phyloP scores from a whole-genome alignment of 2,329 filamentous ascomycete species.

The Fonsecaea erecta region DNA sequence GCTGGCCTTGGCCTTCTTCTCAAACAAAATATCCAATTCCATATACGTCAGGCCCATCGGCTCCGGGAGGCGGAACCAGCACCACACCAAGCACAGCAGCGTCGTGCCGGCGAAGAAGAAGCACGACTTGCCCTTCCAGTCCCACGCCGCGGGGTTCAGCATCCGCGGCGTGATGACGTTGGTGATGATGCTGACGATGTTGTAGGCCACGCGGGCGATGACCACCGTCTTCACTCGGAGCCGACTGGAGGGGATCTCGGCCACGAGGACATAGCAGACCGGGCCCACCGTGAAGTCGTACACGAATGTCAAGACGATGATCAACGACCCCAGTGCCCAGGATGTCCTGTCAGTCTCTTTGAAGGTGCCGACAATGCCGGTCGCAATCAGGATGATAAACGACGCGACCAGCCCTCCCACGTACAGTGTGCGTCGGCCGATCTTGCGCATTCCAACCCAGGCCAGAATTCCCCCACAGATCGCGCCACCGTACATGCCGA shows the following conservation, averaged over 20 bases:
- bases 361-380: constrained; percentile 45
- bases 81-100: constrained; percentile 45
- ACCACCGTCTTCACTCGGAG: constrained; percentile 60
- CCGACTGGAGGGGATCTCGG: constrained; percentile 59
- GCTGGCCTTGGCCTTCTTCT: constrained; percentile 44
- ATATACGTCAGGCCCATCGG: constrained; percentile 48
- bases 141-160: constrained; percentile 44
- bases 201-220: constrained; percentile 56
- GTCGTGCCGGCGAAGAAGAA: constrained; percentile 50
- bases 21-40: constrained; percentile 52
- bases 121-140: constrained; percentile 47
- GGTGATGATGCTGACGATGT: constrained; percentile 54
- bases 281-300: constrained; percentile 61
- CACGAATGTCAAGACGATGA: constrained; percentile 57
- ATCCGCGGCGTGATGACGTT: constrained; percentile 44
- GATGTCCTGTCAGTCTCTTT: constrained; percentile 43
- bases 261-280: constrained; percentile 58
- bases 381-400: constrained; percentile 40
- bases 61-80: constrained; percentile 49
- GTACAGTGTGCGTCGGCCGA: constrained; percentile 46
- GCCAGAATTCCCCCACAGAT: constrained; percentile 42
- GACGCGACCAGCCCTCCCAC: constrained; percentile 43
- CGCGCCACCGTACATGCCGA: constrained; percentile 47
- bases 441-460: constrained; percentile 42
- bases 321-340: constrained; percentile 48